Evolutionary conservation across 1,284 basidiomycete genomes (phyloP).

Genomic region (Puccinia coronata): DNA sequence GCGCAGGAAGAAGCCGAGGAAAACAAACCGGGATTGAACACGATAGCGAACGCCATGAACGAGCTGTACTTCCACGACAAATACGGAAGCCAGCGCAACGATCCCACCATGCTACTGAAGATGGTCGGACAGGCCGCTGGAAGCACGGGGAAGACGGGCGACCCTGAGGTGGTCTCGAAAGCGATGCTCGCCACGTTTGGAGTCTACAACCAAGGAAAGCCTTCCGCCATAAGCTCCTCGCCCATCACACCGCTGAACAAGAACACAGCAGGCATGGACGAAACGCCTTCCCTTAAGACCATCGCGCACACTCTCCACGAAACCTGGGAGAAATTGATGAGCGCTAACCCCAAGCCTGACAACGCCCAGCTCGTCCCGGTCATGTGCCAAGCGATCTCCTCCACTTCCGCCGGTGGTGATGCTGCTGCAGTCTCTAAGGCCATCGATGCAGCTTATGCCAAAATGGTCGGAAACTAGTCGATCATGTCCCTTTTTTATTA

Average conservation of each 20-base stretch:
- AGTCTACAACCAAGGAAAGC: slow-evolving; percentile 19
- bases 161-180: slow-evolving; percentile 26
- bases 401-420: slow-evolving; percentile 8
- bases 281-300: slow-evolving; percentile 3
- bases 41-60: slow-evolving; percentile 24
- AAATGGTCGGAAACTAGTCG: background rate
- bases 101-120: slow-evolving; percentile 13
- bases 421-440: slow-evolving; percentile 3
- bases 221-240: background rate
- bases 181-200: slow-evolving; percentile 39
- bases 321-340: slow-evolving; percentile 23
- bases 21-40: slow-evolving; percentile 25
- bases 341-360: background rate
- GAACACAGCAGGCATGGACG: background rate
- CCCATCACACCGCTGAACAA: slow-evolving; percentile 8
- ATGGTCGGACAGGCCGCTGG: slow-evolving; percentile 28
- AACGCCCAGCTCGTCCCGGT: slow-evolving; percentile 10
- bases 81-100: slow-evolving; percentile 10
- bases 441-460: slow-evolving; percentile 7
- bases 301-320: slow-evolving; percentile 23
- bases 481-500: too few species aligned
- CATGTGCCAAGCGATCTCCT: slow-evolving; percentile 1
- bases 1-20: slow-evolving; percentile 31
- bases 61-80: slow-evolving; percentile 35
- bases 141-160: slow-evolving; percentile 1